A percentile compares a stretch with the other conserved stretches of the same genome.
Conservation (phyloP, 208 protist species). For the Leptomonas pyrrhocoris region DNA sequence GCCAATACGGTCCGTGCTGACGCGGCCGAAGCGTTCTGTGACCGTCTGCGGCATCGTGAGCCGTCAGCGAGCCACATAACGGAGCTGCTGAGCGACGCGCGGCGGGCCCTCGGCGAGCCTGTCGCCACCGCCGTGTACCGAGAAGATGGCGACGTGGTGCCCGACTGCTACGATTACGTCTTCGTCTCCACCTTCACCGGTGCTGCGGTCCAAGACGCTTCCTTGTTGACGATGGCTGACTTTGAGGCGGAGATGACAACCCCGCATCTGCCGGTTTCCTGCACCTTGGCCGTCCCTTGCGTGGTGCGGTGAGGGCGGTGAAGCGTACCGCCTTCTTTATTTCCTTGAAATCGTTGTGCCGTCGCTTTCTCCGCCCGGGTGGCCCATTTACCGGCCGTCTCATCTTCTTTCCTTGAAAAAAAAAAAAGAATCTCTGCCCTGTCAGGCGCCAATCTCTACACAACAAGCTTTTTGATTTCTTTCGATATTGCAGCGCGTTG, state of each 20-base stretch:
- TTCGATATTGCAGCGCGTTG: too few relatives aligned
- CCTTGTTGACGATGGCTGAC: background rate
- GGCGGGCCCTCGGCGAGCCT: slow-evolving; percentile 9
- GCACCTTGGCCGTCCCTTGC: slow-evolving; percentile 3
- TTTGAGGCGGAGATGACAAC: slow-evolving; percentile 14
- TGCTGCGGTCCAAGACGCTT: background rate
- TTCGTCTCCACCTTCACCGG: slow-evolving; percentile 16
- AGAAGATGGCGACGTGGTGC: background rate
- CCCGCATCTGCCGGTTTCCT: slow-evolving; percentile 20
- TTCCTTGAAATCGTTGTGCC: background rate
- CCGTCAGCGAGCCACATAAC: background rate
- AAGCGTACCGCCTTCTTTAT: background rate
- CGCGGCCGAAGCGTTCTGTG: background rate
- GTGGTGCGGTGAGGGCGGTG: background rate
- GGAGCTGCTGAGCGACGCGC: background rate
- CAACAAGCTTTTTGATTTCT: too few relatives aligned
- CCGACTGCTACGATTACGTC: slow-evolving; percentile 30
- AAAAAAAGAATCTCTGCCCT: too few relatives aligned
- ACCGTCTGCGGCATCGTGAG: background rate
- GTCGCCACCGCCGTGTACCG: slow-evolving; percentile 19
- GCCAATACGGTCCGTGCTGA: slow-evolving; percentile 9
- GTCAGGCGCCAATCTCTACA: too few relatives aligned
- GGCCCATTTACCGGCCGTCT: too few relatives aligned
- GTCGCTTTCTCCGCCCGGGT: too few relatives aligned
- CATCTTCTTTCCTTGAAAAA: slow-evolving; percentile 6